phyloP scores from a whole-genome alignment of 1,284 basidiomycete species.

The Ceratorhiza oryzae-sativae region DNA sequence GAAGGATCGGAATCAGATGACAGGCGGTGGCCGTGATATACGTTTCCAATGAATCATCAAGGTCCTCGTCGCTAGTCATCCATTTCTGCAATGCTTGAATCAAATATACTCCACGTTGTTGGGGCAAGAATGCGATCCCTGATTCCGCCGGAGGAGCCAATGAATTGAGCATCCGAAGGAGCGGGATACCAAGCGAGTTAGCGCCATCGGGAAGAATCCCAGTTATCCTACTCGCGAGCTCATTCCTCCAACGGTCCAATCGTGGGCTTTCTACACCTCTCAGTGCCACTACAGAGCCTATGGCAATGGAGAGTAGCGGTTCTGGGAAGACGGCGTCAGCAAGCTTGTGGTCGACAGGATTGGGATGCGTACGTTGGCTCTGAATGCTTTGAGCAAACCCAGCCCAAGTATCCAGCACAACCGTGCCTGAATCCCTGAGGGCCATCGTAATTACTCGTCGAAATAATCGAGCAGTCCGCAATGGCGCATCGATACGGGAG shows the following conservation, averaged over 20 bases:
- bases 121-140: slow-evolving; percentile 84
- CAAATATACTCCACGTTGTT: slow-evolving; percentile 88
- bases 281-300: slow-evolving; percentile 68
- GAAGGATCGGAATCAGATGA: slow-evolving; percentile 85
- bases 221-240: slow-evolving; percentile 80
- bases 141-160: slow-evolving; percentile 81
- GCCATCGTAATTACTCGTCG: slow-evolving; percentile 61
- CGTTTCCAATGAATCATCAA: slow-evolving; percentile 77
- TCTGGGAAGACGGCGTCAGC: slow-evolving; percentile 54
- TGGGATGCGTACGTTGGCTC: slow-evolving; percentile 60
- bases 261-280: slow-evolving; percentile 72
- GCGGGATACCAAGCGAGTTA: slow-evolving; percentile 70
- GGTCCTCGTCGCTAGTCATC: slow-evolving; percentile 70
- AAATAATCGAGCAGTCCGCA: slow-evolving; percentile 51
- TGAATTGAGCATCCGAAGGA: slow-evolving; percentile 76
- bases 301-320: slow-evolving; percentile 68
- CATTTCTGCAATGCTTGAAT: slow-evolving; percentile 86
- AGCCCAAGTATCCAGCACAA: slow-evolving; percentile 81
- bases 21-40: slow-evolving; percentile 78
- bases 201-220: slow-evolving; percentile 71
- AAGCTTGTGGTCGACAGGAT: background rate
- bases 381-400: slow-evolving; percentile 67
- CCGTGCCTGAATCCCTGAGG: slow-evolving; percentile 64
- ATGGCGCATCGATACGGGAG: slow-evolving; percentile 50
- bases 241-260: slow-evolving; percentile 86